A percentile compares a stretch with the other conserved stretches of the same genome.
Conservation (phyloP, 345 rosid genomes). For the Salix suchowensis region DNA sequence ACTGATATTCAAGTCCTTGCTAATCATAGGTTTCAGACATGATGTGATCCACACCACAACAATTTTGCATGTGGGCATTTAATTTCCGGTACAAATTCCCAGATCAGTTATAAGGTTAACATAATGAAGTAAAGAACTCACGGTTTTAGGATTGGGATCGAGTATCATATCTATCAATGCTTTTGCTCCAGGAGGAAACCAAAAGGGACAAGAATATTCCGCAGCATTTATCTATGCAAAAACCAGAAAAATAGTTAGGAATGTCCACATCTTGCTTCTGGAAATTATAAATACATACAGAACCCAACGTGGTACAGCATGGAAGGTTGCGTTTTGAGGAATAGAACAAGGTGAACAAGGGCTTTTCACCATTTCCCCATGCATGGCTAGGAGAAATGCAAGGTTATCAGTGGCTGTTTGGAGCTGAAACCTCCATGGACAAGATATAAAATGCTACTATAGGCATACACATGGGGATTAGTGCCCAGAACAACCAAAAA, state of each 20-base stretch:
- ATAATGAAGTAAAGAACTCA: constrained; percentile 44
- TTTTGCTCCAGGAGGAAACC: constrained; percentile 75
- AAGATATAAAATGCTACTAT: background rate
- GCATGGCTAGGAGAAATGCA: background rate
- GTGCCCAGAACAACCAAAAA: background rate
- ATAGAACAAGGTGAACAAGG: constrained; percentile 1
- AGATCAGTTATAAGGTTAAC: background rate
- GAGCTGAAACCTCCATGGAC: constrained; percentile 6
- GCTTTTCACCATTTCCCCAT: background rate
- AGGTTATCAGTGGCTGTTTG: constrained; percentile 1
- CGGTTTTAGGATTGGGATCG: constrained; percentile 71
- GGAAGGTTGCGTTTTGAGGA: background rate
- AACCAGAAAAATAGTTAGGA: constrained; percentile 15
- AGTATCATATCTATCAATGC: constrained; percentile 69
- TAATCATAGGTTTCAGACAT: background rate
- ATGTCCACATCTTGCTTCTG: constrained; percentile 10
- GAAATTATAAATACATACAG: background rate
- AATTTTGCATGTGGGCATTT: background rate
- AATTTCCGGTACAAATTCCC: background rate
- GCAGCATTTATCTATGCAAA: constrained; percentile 64
- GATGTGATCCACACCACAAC: background rate
- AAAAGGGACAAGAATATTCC: constrained; percentile 64
- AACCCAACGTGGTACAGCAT: constrained; percentile 1
- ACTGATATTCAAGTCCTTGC: background rate
- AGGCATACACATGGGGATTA: background rate